Conservation (phyloP, 495 filamentous ascomycete genomes). For the Penicillium longicatenatum region DNA sequence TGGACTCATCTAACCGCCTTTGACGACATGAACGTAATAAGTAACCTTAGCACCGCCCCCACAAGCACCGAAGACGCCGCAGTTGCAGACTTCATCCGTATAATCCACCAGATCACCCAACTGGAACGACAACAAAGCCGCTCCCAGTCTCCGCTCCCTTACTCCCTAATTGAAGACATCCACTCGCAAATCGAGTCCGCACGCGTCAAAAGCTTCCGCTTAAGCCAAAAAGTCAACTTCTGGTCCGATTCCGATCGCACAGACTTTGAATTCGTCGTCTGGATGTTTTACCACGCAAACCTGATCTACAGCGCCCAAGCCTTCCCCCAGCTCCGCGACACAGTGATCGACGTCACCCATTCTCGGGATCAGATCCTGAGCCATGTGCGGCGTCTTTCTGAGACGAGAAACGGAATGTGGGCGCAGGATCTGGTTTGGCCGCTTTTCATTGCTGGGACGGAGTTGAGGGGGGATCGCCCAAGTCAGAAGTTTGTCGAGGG, state of each 20-base stretch:
- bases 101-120: constrained; percentile 21
- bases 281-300: constrained; percentile 30
- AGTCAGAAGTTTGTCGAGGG: constrained; percentile 14
- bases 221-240: constrained; percentile 23
- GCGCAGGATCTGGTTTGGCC: constrained; percentile 33
- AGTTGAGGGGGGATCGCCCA: constrained; percentile 12
- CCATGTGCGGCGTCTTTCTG: constrained; percentile 21
- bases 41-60: constrained; percentile 4
- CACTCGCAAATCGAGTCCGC: constrained; percentile 18
- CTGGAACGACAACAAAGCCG: constrained; percentile 12
- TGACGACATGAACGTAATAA: constrained; percentile 7
- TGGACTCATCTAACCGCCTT: constrained; percentile 19
- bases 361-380: constrained; percentile 26
- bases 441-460: constrained; percentile 29
- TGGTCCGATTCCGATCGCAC: constrained; percentile 12
- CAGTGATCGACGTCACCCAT: not conserved
- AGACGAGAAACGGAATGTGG: constrained; percentile 18
- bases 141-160: not conserved
- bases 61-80: constrained; percentile 15
- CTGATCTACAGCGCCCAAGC: constrained; percentile 30
- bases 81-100: constrained; percentile 19
- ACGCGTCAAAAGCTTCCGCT: constrained; percentile 11
- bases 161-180: constrained; percentile 15
- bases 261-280: constrained; percentile 22
- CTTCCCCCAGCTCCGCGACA: constrained; percentile 7